Percentiles rank a stretch among this genome's conserved stretches.
These are phyloP conservation scores for Taphrina flavorubra DNA, from an alignment of 1,139 yeast genomes.

Conservation along the genomic window DNA sequence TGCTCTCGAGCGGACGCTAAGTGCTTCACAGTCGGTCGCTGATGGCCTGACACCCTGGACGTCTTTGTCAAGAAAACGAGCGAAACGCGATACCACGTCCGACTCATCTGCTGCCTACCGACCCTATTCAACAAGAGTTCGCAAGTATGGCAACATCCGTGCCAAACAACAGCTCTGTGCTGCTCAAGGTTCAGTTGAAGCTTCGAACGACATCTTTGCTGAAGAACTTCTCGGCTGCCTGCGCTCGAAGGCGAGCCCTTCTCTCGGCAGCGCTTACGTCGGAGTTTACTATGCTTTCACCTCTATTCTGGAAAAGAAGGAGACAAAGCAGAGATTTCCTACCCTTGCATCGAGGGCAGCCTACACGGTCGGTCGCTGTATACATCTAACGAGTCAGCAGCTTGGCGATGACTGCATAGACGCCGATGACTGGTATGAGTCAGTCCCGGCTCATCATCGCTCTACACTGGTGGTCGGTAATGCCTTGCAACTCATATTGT, in stretches of 20 bases:
- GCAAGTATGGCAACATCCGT: constrained; percentile 29
- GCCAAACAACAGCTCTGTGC: not conserved
- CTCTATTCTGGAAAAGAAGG: constrained; percentile 20
- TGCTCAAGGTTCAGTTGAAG: not conserved
- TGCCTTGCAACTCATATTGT: constrained; percentile 27
- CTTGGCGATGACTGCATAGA: constrained; percentile 16
- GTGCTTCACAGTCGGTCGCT: constrained; percentile 18
- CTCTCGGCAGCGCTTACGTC: constrained; percentile 26
- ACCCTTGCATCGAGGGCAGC: constrained; percentile 33
- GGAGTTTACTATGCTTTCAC: constrained; percentile 36
- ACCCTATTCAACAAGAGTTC: constrained; percentile 6
- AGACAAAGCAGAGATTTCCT: not conserved
- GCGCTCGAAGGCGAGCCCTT: constrained; percentile 21
- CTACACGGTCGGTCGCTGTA: constrained; percentile 28
- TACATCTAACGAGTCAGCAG: constrained; percentile 22
- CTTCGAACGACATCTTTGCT: not conserved
- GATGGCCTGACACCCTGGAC: constrained; percentile 34
- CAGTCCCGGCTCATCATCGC: constrained; percentile 27
- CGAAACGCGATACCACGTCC: not conserved
- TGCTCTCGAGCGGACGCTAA: constrained; percentile 30
- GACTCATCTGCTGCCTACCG: constrained; percentile 11
- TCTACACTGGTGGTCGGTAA: constrained; percentile 27
- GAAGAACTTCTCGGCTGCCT: constrained; percentile 13
- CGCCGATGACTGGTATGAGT: constrained; percentile 39
- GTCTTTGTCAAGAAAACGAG: not conserved